A percentile compares a stretch with the other conserved stretches of the same genome.
Conservation (phyloP, 2,329 filamentous ascomycete genomes). For the Aspergillus spinulosporus region DNA sequence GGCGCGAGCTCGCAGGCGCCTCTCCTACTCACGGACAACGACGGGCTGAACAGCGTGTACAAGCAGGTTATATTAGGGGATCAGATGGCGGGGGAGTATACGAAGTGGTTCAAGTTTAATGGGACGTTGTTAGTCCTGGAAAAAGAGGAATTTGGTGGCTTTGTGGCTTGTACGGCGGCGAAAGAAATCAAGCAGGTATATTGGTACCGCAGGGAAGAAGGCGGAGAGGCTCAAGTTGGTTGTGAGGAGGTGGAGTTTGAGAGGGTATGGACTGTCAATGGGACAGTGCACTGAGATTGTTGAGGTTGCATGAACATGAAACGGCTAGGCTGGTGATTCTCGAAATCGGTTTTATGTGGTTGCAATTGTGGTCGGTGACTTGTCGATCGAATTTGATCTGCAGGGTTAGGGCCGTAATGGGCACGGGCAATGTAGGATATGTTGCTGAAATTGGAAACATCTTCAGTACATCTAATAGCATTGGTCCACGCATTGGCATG, state of each 20-base stretch:
- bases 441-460: too few relatives aligned
- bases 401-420: not conserved
- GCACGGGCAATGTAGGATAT: too few relatives aligned
- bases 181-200: constrained; percentile 12
- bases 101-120: constrained; percentile 3
- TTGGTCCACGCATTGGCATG: too few relatives aligned
- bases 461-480: too few relatives aligned
- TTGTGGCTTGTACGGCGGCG: constrained; percentile 11
- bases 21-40: constrained; percentile 1
- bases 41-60: not conserved
- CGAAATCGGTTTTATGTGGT: not conserved
- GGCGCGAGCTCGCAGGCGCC: constrained; percentile 12
- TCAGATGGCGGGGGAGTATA: not conserved
- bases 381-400: constrained; percentile 2
- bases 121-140: not conserved
- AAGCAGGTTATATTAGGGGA: constrained; percentile 10
- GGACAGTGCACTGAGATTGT: not conserved
- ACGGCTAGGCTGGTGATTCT: too few relatives aligned
- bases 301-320: not conserved
- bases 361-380: not conserved
- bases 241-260: constrained; percentile 9
- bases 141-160: not conserved
- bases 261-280: not conserved
- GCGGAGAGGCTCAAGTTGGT: not conserved
- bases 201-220: constrained; percentile 4